Evolutionary conservation across 2,329 filamentous ascomycete species (phyloP).

Genomic region (Daldinia eschscholtzii): DNA sequence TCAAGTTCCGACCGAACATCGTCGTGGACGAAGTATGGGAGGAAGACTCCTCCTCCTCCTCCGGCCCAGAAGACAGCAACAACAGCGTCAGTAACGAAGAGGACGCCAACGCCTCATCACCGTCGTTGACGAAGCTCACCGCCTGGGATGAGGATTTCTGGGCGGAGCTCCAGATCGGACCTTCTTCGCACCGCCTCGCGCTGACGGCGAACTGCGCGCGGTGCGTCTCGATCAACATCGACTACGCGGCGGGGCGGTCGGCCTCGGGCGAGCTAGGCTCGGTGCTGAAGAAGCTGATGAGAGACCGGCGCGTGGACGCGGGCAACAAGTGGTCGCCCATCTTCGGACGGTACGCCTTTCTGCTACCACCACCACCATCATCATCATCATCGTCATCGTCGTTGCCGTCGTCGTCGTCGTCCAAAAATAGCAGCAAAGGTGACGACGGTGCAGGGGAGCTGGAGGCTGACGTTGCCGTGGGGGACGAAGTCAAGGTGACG

Average conservation of each 20-base stretch:
- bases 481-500: conserved; percentile 67
- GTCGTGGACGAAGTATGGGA: conserved; percentile 69
- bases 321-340: conserved; percentile 76
- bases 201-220: conserved; percentile 78
- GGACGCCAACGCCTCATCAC: background rate
- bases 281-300: conserved; percentile 77
- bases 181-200: conserved; percentile 55
- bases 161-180: conserved; percentile 65
- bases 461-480: conserved; percentile 61
- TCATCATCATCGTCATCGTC: no score
- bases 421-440: no score
- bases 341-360: conserved; percentile 80
- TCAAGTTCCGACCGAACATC: conserved; percentile 80
- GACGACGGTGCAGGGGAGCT: conserved; percentile 42
- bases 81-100: background rate
- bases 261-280: conserved; percentile 69
- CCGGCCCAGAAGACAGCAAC: background rate
- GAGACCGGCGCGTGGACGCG: conserved; percentile 76
- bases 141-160: conserved; percentile 80
- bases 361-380: no score
- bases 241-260: conserved; percentile 73
- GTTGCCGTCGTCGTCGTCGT: no score
- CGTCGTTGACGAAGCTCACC: conserved; percentile 31
- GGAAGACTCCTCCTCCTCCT: conserved; percentile 23
- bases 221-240: conserved; percentile 78